Base-by-base conservation (phyloP, 345 rosid species). In the Populus deltoides region DNA sequence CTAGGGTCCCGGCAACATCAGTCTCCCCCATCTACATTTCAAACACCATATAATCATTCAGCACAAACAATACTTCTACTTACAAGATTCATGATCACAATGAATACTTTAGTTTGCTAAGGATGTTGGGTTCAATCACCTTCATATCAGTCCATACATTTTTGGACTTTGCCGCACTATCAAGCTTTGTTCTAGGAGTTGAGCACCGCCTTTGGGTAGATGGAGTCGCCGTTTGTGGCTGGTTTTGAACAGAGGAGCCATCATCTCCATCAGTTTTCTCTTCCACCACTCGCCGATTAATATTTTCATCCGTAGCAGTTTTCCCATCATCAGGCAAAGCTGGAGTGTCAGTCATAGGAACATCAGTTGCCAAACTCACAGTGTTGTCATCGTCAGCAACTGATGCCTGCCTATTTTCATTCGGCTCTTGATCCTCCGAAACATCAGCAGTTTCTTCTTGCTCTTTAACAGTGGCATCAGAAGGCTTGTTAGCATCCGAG, bases 1-100 rank as follows among this genome's bases (percentile, higher is more conserved):
- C 93, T 29, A 79, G 89, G 24, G 94, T 89, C 76, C 98, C 97
- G 0, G 86, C 83, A 53, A 87, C 96, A 83, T 85, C 90, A 65
- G 66, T 78, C 57, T 75, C 90, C 68, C 81, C 90, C 85, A 79
- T 89, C 96, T 92, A 83, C 83, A 79, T 51, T 67, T 70, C 39
- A 81, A 80, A 70, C 41, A 43, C 39, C 27, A 77, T 51, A 70
- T 27, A 66, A 61, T 16, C 62, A 72, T 79, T 74, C 41, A 74
- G 8, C 63, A n/a, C 63, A 59, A 75, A 47, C 35, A 73, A 53
- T 49, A 22, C 43, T 6, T 62, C 24, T 62, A 71, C 71, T 68
- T 27, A 11, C 24, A 68, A 69, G 20, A 82, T 68, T 71, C 73
- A 72, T 31, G 35, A 57, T 17, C 8, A 68, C 45, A 45, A 13